phyloP scores from a whole-genome alignment of 192 early-diverging fungal species.

The Phlyctochytrium planicorne region DNA sequence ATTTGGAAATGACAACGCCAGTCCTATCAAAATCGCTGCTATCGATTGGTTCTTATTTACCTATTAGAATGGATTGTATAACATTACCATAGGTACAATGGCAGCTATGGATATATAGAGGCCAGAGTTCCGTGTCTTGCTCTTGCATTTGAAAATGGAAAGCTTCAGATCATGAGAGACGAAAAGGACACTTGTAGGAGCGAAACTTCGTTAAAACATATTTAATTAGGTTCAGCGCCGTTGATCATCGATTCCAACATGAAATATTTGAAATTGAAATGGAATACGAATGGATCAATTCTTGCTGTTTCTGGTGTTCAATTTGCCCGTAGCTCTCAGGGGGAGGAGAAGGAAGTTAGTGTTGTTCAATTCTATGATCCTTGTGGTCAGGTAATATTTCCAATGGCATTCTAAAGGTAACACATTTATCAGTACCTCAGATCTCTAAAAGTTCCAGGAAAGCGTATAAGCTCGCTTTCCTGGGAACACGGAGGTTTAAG shows the following conservation, averaged over 20 bases:
- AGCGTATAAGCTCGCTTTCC: constrained; percentile 50
- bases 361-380: constrained; percentile 57
- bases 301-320: constrained; percentile 60
- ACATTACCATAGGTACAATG: constrained; percentile 44
- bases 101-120: constrained; percentile 49
- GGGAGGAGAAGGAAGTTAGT: constrained; percentile 57
- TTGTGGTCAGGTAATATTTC: constrained; percentile 47
- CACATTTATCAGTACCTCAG: constrained; percentile 41
- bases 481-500: constrained; percentile 59
- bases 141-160: constrained; percentile 57
- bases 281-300: constrained; percentile 56
- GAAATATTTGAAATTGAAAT: constrained; percentile 50
- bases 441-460: constrained; percentile 59
- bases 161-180: constrained; percentile 58
- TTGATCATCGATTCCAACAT: constrained; percentile 57
- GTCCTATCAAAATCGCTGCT: constrained; percentile 41
- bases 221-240: constrained; percentile 33
- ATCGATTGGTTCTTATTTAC: constrained; percentile 56
- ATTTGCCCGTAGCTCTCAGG: constrained; percentile 40
- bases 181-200: constrained; percentile 45
- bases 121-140: constrained; percentile 50
- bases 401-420: neutral
- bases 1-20: constrained; percentile 39
- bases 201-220: neutral
- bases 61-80: neutral